Evolutionary conservation across 2,329 filamentous ascomycete species (phyloP).

Genomic region (Aureobasidium sp.): DNA sequence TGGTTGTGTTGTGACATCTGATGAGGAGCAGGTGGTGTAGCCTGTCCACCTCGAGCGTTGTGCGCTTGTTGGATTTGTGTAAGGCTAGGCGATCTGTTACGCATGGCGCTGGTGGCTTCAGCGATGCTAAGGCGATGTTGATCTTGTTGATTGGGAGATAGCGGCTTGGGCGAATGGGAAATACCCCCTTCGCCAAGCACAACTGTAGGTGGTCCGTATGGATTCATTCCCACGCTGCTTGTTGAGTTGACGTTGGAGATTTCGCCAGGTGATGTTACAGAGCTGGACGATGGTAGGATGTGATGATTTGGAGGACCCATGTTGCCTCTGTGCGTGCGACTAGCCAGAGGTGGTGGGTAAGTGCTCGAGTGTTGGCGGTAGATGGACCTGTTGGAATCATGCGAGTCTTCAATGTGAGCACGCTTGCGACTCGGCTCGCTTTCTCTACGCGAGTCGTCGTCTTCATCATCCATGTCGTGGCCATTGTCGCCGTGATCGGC

Average conservation of each 20-base stretch:
- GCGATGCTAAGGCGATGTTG: slow-evolving; percentile 47
- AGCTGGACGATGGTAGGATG: slow-evolving; percentile 27
- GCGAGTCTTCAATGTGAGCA: slow-evolving; percentile 56
- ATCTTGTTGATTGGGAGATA: slow-evolving; percentile 57
- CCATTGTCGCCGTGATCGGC: slow-evolving; percentile 51
- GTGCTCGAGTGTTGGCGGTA: slow-evolving; percentile 65
- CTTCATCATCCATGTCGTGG: slow-evolving; percentile 49
- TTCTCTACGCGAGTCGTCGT: slow-evolving; percentile 48
- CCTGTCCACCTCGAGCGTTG: slow-evolving; percentile 51
- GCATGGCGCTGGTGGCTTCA: slow-evolving; percentile 37
- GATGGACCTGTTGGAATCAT: slow-evolving; percentile 46
- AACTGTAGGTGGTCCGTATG: slow-evolving; percentile 32
- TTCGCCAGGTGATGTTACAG: slow-evolving; percentile 31
- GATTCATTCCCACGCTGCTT: slow-evolving; percentile 28
- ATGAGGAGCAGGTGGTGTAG: slow-evolving; percentile 46
- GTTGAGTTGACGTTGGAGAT: slow-evolving; percentile 31
- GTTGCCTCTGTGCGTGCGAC: slow-evolving; percentile 21
- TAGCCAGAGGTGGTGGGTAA: slow-evolving; percentile 67
- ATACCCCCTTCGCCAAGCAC: slow-evolving; percentile 64
- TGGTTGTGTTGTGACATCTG: slow-evolving; percentile 32
- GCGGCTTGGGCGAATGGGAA: slow-evolving; percentile 80
- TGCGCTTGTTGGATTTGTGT: slow-evolving; percentile 60
- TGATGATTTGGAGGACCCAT: slow-evolving; percentile 31
- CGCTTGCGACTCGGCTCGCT: slow-evolving; percentile 71
- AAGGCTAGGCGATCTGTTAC: slow-evolving; percentile 60